These are phyloP conservation scores for Ophiostoma pallidulum DNA, from an alignment of 2,329 filamentous ascomycete species.

Conservation along the genomic window DNA sequence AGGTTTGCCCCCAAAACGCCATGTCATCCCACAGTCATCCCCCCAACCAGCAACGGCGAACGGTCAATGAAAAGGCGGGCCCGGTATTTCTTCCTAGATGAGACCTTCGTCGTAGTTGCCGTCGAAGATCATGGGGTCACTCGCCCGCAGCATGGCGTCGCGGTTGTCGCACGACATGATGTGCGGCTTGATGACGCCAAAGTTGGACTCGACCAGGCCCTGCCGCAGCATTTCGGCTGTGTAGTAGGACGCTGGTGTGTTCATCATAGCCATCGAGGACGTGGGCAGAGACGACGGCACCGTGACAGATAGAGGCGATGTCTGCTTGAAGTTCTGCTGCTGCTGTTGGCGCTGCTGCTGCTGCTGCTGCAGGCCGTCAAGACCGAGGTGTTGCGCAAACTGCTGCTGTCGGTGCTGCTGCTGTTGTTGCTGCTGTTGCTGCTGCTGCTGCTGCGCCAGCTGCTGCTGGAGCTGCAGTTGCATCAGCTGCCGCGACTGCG, in stretches of 20 bases:
- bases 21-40: not conserved
- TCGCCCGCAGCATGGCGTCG: conserved; percentile 48
- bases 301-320: not conserved
- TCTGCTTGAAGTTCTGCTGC: conserved; percentile 3
- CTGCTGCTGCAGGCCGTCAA: not conserved
- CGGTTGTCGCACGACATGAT: conserved; percentile 42
- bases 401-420: conserved; percentile 4
- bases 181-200: conserved; percentile 47
- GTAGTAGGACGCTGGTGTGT: conserved; percentile 23
- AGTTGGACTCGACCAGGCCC: conserved; percentile 41
- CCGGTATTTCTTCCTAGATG: too few relatives aligned
- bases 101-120: conserved; percentile 39
- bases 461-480: conserved; percentile 4
- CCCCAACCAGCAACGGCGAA: not conserved
- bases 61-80: too few relatives aligned
- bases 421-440: not conserved
- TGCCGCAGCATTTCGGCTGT: conserved; percentile 40
- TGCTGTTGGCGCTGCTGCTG: not conserved
- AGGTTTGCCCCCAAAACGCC: too few relatives aligned
- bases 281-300: conserved; percentile 1
- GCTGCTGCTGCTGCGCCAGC: not conserved
- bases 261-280: conserved; percentile 9
- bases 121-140: conserved; percentile 50
- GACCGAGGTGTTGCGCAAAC: not conserved
- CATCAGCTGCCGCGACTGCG: not conserved